A percentile compares a stretch with the other conserved stretches of the same genome.
phyloP scores from a whole-genome alignment of 768 basidiomycete species.

The Candolleomyces efflorescens region DNA sequence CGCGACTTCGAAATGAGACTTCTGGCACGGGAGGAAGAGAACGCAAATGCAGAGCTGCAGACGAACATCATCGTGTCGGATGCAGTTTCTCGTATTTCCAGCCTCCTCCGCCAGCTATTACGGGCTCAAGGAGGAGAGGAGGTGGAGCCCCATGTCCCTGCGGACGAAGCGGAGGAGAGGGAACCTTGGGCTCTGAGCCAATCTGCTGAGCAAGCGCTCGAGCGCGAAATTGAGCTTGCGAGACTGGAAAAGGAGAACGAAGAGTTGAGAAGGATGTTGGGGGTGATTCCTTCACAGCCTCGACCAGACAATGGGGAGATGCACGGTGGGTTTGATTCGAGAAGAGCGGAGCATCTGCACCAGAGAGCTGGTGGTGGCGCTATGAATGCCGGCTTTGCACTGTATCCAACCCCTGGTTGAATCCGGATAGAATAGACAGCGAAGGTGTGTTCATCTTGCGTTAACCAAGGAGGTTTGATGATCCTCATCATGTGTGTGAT shows the following conservation, averaged over 20 bases:
- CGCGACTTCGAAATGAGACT: constrained; percentile 89
- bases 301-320: constrained; percentile 18
- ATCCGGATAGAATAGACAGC: constrained; percentile 2
- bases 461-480: background rate
- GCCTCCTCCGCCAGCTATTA: constrained; percentile 63
- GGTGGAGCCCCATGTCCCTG: constrained; percentile 18
- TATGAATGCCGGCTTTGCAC: constrained; percentile 13
- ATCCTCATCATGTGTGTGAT: background rate
- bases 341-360: background rate
- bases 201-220: constrained; percentile 72
- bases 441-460: constrained; percentile 3
- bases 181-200: constrained; percentile 35
- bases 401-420: constrained; percentile 30
- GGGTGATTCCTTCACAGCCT: constrained; percentile 33
- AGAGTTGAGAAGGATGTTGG: constrained; percentile 69
- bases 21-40: constrained; percentile 68
- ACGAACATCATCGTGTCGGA: constrained; percentile 63
- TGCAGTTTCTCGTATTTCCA: constrained; percentile 66
- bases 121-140: constrained; percentile 68
- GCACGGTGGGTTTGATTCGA: constrained; percentile 16
- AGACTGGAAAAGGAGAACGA: constrained; percentile 87
- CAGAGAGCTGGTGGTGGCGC: background rate
- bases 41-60: constrained; percentile 51
- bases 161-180: constrained; percentile 31
- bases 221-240: constrained; percentile 87